These are phyloP conservation scores for Termitomyces sp. DNA, from an alignment of 768 basidiomycete species.

Conservation along the genomic window DNA sequence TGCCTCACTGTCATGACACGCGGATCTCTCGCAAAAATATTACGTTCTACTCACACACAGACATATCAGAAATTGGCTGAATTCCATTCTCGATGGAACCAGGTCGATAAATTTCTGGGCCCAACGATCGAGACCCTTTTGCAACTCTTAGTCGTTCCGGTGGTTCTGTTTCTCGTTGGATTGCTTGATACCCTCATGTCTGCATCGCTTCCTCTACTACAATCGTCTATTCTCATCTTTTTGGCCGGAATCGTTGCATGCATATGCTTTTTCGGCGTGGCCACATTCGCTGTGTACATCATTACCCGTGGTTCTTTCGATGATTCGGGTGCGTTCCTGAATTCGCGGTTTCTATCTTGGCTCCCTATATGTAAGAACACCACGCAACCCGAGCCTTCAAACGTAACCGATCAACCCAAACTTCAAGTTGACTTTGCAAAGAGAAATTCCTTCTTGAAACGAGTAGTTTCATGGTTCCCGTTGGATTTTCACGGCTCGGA, in stretches of 20 bases:
- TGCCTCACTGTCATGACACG: conserved; percentile 12
- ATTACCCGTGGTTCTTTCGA: neutral
- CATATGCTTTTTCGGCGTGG: neutral
- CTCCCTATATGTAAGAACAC: neutral
- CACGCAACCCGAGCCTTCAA: neutral
- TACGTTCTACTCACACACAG: neutral
- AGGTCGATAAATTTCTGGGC: conserved; percentile 4
- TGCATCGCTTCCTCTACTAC: neutral
- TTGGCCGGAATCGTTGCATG: neutral
- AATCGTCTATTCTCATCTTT: neutral
- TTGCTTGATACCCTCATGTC: conserved; percentile 11
- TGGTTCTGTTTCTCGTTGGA: conserved; percentile 9
- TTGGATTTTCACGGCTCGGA: neutral
- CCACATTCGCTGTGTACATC: neutral
- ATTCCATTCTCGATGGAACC: conserved; percentile 6
- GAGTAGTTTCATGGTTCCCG: neutral
- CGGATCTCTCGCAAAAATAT: conserved; percentile 3
- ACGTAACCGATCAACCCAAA: neutral
- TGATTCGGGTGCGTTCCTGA: neutral
- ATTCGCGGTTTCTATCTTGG: neutral
- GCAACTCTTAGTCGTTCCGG: conserved; percentile 7
- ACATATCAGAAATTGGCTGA: conserved; percentile 5
- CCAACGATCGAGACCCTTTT: conserved; percentile 10
- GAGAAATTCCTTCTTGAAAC: neutral
- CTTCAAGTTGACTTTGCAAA: neutral